Evolutionary conservation across 2,329 filamentous ascomycete genomes (phyloP), one percentile per base, ranked within the genome.

Genomic region (Volutella citrinella): DNA sequence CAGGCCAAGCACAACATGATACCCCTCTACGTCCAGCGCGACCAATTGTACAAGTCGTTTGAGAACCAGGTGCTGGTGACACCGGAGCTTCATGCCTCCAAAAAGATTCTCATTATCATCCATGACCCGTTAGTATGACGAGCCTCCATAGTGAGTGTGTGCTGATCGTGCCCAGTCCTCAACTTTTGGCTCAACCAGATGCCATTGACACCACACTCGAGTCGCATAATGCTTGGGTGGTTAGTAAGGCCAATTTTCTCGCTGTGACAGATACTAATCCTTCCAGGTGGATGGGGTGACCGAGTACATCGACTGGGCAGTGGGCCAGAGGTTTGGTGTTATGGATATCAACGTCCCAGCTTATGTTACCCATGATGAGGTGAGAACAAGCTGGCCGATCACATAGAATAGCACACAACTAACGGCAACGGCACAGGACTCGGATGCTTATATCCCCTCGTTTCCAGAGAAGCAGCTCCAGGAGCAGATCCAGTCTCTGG

Each of bases 311-410:
- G 80, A 84, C 39, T 95, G 89, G 88, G 88, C 88, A 0, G 63
- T 82, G 14, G 65, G 73, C n/a, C 76, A 87, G 38, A 79, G 76
- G 12, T 95, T 91, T 52, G 87, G 81, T 3, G 79, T 97, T 15
- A 84, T 98, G 51, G 93, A 98, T 57, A 78, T 95, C 38, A 97
- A 97, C 46, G 75, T 98, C 4, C 91, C 91, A 0, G 83, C 82
- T 45, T 79, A 89, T 51, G 70, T 90, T 30, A 82, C 82, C 3
- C 72, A 75, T 14, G 69, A 78, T 24, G 74, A 80, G 45, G 80
- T 82, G 45, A 30, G 46, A 60, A 54, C 62, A 50, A 19, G 22
- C 4, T 27, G n/a, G n/a, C n/a, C n/a, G n/a, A n/a, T n/a, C n/a
- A n/a, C n/a, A n/a, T n/a, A n/a, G n/a, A n/a, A n/a, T n/a, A n/a